Evolutionary conservation across 2,329 filamentous ascomycete genomes (phyloP).

Genomic region (Tolypocladium ophioglossoides): DNA sequence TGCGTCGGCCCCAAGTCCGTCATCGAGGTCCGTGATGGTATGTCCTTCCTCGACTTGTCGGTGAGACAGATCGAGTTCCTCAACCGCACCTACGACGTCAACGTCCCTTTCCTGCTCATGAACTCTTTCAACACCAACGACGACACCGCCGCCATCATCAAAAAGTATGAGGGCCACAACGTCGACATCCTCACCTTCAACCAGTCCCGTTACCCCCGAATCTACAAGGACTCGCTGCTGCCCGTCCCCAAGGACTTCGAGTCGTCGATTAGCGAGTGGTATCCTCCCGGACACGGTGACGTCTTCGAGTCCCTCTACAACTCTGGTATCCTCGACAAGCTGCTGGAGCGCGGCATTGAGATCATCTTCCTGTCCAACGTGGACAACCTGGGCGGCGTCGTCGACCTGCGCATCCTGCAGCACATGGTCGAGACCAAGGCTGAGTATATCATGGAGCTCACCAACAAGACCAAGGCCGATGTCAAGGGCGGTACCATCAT

Average conservation of each 20-base stretch:
- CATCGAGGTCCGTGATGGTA: slow-evolving; percentile 98
- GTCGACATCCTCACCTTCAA: slow-evolving; percentile 99
- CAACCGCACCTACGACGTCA: slow-evolving; percentile 95
- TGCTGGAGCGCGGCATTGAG: slow-evolving; percentile 89
- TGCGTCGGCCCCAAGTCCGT: slow-evolving; percentile 99
- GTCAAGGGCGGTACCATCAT: slow-evolving; percentile 99
- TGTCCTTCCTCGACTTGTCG: slow-evolving; percentile 98
- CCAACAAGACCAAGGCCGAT: slow-evolving; percentile 99
- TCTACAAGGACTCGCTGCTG: slow-evolving; percentile 95
- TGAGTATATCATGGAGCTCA: slow-evolving; percentile 99
- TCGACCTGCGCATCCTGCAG: slow-evolving; percentile 95
- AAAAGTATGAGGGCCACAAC: slow-evolving; percentile 99
- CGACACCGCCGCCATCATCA: slow-evolving; percentile 97
- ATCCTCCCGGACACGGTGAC: slow-evolving; percentile 97
- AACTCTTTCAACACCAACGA: slow-evolving; percentile 99
- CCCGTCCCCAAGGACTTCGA: slow-evolving; percentile 85
- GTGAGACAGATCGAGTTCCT: slow-evolving; percentile 98
- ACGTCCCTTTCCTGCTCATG: slow-evolving; percentile 98
- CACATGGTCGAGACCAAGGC: slow-evolving; percentile 97
- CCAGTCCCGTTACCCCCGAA: slow-evolving; percentile 95
- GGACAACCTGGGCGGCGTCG: slow-evolving; percentile 95
- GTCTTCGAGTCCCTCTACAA: slow-evolving; percentile 99
- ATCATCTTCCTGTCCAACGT: slow-evolving; percentile 98
- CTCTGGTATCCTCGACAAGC: slow-evolving; percentile 94
- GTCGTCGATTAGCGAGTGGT: slow-evolving; percentile 91